Evolutionary conservation across 306 rosid genomes (phyloP), one percentile per base, ranked within the genome.

Genomic region (Malus asiatica): DNA sequence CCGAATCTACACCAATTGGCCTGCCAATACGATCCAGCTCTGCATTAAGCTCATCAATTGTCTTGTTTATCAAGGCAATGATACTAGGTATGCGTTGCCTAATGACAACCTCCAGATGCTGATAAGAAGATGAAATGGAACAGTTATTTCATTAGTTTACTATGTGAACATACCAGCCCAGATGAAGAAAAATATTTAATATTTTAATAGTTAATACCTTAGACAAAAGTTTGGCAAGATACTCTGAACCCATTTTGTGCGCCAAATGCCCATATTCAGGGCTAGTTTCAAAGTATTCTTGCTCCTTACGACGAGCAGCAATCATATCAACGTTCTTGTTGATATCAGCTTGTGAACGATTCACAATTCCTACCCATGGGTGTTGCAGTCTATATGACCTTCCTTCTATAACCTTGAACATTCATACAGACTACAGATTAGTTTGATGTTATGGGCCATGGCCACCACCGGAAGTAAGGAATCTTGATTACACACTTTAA

Each of bases 281-380:
- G 78, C 98, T 94, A 44, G 91, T 86, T 89, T 94, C 97, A 66
- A 94, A 94, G 86, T 94, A 94, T 80, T 94, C 97, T 25, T 81
- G 87, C 81, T 94, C 98, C 89, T 94, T 94, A 72, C 83, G 87
- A 70, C 98, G 97, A 81, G 98, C 98, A 79, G 77, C 80, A 63
- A 90, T 90, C 98, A 94, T 94, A 85, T 94, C 98, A 75, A 92
- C 94, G 66, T 92, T 91, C 87, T 81, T 91, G 83, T 94, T 94
- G 77, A 94, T 94, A 78, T 94, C 98, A 80, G 98, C 97, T 84
- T 94, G 98, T 48, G 98, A 94, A 86, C 98, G 98, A 81, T 94
- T 94, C 76, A 94, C 98, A 80, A 94, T 86, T 82, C 98, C 98
- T 79, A 94, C 97, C 98, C 98, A 94, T 70, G 98, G 98, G 83